Evolutionary conservation across 2,329 filamentous ascomycete species (phyloP).

Genomic region (Aspergillus pseudoviridinutans): DNA sequence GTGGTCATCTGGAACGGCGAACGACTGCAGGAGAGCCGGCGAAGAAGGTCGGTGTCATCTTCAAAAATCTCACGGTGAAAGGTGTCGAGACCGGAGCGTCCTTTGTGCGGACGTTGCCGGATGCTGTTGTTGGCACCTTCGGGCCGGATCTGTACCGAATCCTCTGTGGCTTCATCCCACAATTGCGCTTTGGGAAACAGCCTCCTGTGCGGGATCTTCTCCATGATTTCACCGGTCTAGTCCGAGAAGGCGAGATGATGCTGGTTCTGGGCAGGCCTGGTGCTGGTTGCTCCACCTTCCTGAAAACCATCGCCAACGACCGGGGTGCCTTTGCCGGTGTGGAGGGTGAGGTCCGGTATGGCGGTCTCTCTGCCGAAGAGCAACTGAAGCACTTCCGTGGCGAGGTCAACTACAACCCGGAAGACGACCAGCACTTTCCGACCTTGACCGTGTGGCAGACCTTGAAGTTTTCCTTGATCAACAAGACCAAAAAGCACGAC

Average conservation of each 20-base stretch:
- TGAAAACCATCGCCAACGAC: constrained; percentile 72
- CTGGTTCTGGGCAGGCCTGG: constrained; percentile 70
- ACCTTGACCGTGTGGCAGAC: constrained; percentile 74
- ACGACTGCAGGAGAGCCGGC: constrained; percentile 59
- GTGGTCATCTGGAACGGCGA: constrained; percentile 72
- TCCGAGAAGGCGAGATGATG: constrained; percentile 69
- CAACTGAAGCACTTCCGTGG: constrained; percentile 67
- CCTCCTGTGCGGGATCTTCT: constrained; percentile 55
- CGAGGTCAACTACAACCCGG: constrained; percentile 73
- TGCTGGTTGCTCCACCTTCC: constrained; percentile 70
- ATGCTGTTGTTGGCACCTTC: constrained; percentile 73
- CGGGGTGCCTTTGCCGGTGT: constrained; percentile 62
- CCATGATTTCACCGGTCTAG: constrained; percentile 63
- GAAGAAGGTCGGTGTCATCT: constrained; percentile 75
- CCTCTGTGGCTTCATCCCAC: constrained; percentile 52
- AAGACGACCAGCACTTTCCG: constrained; percentile 73
- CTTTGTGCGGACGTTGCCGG: constrained; percentile 68
- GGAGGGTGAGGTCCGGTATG: constrained; percentile 67
- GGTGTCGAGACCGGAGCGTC: constrained; percentile 63
- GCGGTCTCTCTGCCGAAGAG: constrained; percentile 64
- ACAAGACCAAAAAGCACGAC: constrained; percentile 67
- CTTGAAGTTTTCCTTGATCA: constrained; percentile 68
- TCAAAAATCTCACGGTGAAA: constrained; percentile 71
- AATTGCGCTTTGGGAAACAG: constrained; percentile 45
- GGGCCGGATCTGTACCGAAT: constrained; percentile 72